phyloP scores from a whole-genome alignment of 139 green algal genomes.

The Dunaliella primolecta region DNA sequence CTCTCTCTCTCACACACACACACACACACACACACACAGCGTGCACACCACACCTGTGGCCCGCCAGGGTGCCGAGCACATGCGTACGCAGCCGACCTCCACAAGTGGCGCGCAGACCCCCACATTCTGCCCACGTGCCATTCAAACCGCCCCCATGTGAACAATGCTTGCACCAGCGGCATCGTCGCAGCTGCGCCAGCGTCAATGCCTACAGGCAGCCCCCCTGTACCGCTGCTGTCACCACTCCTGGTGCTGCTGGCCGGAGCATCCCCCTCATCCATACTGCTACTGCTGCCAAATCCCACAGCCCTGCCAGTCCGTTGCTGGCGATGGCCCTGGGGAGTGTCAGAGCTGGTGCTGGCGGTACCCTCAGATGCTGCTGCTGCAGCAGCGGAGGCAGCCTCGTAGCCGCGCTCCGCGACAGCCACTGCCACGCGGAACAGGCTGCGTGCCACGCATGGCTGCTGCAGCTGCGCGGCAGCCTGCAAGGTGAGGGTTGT shows the following conservation, averaged over 20 bases:
- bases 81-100: constrained; percentile 35
- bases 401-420: not conserved
- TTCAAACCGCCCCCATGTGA: constrained; percentile 33
- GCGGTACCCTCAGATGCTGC: constrained; percentile 17
- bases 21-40: no score
- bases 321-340: no score
- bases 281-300: not conserved
- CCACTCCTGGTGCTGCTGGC: not conserved
- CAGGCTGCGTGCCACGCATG: constrained; percentile 37
- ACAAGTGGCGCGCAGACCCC: constrained; percentile 48
- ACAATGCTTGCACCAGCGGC: constrained; percentile 3
- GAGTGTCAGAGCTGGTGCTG: no score
- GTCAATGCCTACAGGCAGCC: not conserved
- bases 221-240: not conserved
- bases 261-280: constrained; percentile 3
- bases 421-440: constrained; percentile 44
- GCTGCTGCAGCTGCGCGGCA: not conserved
- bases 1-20: no score
- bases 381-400: constrained; percentile 12
- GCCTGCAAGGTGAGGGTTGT: not conserved
- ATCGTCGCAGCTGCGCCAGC: not conserved
- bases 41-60: not conserved
- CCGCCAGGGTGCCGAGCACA: constrained; percentile 33
- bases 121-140: constrained; percentile 35
- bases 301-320: no score